These are phyloP conservation scores for Angophora floribunda DNA, from an alignment of 345 rosid species.

Conservation along the genomic window DNA sequence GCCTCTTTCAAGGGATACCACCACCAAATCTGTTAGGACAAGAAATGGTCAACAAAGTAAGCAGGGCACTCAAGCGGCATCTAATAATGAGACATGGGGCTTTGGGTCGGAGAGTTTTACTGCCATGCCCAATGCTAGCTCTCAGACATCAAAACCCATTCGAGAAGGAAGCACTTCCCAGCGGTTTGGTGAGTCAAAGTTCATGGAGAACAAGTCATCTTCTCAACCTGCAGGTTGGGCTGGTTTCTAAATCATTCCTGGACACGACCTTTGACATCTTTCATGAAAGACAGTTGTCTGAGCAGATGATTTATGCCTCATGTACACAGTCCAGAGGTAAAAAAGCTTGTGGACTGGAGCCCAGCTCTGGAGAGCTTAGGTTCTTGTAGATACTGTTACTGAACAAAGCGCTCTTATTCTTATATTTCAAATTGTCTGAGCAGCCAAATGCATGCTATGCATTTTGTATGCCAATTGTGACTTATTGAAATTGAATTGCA, in stretches of 20 bases:
- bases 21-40: slow-evolving; percentile 41
- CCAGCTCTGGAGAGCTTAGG: background rate
- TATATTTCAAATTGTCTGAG: background rate
- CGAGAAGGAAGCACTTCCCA: slow-evolving; percentile 43
- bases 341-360: background rate
- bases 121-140: slow-evolving; percentile 30
- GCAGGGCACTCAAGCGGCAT: slow-evolving; percentile 36
- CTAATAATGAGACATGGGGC: slow-evolving; percentile 63
- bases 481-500: background rate
- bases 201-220: slow-evolving; percentile 34
- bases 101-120: slow-evolving; percentile 72
- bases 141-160: slow-evolving; percentile 17
- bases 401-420: background rate
- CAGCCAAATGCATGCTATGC: background rate
- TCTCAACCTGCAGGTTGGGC: slow-evolving; percentile 97
- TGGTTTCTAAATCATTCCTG: slow-evolving; percentile 46
- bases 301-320: background rate
- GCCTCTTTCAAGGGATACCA: slow-evolving; percentile 23
- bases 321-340: background rate
- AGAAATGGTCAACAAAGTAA: slow-evolving; percentile 30
- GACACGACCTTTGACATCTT: background rate
- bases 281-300: background rate
- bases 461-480: background rate
- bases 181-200: slow-evolving; percentile 29
- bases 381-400: background rate